phyloP scores from a whole-genome alignment of 106 monocot species.

The Allium sativum region DNA sequence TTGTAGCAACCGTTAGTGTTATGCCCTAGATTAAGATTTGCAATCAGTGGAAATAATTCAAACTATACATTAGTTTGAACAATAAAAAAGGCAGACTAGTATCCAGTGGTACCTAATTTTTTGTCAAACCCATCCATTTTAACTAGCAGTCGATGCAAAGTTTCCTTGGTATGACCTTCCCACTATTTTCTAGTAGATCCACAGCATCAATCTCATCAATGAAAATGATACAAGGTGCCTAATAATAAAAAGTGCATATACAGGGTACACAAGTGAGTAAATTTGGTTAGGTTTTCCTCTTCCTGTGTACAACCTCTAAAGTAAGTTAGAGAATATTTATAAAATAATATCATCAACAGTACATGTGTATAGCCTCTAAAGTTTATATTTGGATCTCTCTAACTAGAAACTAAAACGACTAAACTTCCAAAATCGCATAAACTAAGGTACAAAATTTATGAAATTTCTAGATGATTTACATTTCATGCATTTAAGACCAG shows the following conservation, averaged over 20 bases:
- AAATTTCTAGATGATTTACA: too few species aligned
- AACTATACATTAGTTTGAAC: neutral
- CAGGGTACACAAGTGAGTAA: conserved; percentile 79
- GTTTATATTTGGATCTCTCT: too few species aligned
- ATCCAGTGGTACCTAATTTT: conserved; percentile 64
- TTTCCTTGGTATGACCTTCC: conserved; percentile 99
- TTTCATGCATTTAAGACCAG: too few species aligned
- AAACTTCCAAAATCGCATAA: too few species aligned
- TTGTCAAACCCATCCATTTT: conserved; percentile 99
- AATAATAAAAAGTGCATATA: neutral
- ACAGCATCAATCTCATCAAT: conserved; percentile 99
- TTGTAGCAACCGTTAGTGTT: conserved; percentile 97
- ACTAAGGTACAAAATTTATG: too few species aligned
- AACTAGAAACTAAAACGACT: too few species aligned
- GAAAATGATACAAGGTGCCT: conserved; percentile 99
- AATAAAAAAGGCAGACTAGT: neutral
- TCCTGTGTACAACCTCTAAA: conserved; percentile 28
- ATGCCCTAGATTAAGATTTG: conserved; percentile 55
- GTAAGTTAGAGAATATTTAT: too few species aligned
- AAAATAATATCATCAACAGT: too few species aligned
- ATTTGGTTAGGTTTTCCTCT: conserved; percentile 92
- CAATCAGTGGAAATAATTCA: neutral
- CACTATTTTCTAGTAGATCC: conserved; percentile 98
- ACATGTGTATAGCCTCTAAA: too few species aligned
- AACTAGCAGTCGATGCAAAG: conserved; percentile 92